These are phyloP conservation scores for Sporothrix globosa DNA, from an alignment of 2,329 filamentous ascomycete species.

Conservation along the genomic window DNA sequence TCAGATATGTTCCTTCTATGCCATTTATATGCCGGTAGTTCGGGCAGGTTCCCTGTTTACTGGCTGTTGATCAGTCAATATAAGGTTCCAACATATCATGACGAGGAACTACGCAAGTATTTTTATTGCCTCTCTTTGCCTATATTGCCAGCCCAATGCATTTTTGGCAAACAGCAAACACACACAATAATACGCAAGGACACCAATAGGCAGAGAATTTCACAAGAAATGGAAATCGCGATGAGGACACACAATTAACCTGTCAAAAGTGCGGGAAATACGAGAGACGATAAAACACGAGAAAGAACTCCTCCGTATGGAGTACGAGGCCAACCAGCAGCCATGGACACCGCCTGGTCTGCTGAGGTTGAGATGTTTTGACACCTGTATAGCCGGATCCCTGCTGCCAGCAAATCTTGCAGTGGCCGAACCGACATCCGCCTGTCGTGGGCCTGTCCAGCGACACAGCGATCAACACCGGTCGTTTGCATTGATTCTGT, in stretches of 20 bases:
- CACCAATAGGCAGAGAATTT: neutral
- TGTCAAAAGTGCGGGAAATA: neutral
- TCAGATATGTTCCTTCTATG: neutral
- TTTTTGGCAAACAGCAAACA: neutral
- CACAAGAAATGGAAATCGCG: too few relatives aligned
- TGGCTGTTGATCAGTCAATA: conserved; percentile 18
- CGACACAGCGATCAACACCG: neutral
- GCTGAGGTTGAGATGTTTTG: neutral
- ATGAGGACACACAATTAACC: neutral
- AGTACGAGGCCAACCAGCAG: neutral
- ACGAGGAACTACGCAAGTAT: neutral
- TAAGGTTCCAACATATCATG: conserved; percentile 10
- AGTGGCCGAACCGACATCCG: conserved; percentile 12
- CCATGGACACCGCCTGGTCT: neutral
- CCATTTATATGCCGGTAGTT: neutral
- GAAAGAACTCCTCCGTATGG: neutral
- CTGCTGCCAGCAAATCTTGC: conserved; percentile 22
- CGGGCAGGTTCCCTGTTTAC: neutral
- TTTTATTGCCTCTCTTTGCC: neutral
- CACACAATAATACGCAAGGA: neutral
- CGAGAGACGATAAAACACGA: neutral
- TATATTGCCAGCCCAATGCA: conserved; percentile 8
- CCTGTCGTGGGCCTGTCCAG: neutral
- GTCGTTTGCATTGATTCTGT: neutral
- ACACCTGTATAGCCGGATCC: neutral